Conservation (phyloP, 2,329 filamentous ascomycete species). For the Aaosphaeria arxii region DNA sequence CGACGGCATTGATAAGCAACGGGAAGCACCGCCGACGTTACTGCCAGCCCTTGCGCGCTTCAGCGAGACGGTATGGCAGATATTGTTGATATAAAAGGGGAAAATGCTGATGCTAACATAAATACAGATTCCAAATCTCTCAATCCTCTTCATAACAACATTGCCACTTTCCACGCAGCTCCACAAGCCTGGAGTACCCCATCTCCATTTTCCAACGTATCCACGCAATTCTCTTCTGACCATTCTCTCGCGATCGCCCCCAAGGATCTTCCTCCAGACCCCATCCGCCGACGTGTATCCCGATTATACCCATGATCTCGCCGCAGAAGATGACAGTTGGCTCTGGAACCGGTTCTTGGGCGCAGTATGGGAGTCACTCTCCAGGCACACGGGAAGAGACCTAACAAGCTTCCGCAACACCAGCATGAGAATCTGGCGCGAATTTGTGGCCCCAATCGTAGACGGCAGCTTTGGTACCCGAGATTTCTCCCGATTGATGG, state of each 20-base stretch:
- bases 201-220: constrained; percentile 83
- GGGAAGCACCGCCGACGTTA: constrained; percentile 75
- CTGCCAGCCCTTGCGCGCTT: constrained; percentile 78
- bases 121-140: constrained; percentile 71
- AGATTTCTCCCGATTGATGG: constrained; percentile 81
- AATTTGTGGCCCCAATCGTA: constrained; percentile 75
- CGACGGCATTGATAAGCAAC: constrained; percentile 81
- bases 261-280: constrained; percentile 44
- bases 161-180: constrained; percentile 68
- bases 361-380: constrained; percentile 83
- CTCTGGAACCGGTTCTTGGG: constrained; percentile 79
- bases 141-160: constrained; percentile 73
- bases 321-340: constrained; percentile 60
- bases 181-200: constrained; percentile 66
- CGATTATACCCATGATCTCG: constrained; percentile 45
- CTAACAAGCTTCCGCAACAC: constrained; percentile 69
- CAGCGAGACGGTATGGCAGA: constrained; percentile 67
- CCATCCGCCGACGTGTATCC: constrained; percentile 38
- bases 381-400: constrained; percentile 76
- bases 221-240: constrained; percentile 73
- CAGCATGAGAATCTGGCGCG: constrained; percentile 75
- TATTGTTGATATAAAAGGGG: constrained; percentile 1
- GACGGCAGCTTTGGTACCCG: constrained; percentile 70
- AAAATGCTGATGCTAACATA: no score
- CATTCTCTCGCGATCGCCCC: constrained; percentile 61